These are phyloP conservation scores for Camptophora hylomeconis DNA, from an alignment of 2,329 filamentous ascomycete genomes.

Conservation along the genomic window DNA sequence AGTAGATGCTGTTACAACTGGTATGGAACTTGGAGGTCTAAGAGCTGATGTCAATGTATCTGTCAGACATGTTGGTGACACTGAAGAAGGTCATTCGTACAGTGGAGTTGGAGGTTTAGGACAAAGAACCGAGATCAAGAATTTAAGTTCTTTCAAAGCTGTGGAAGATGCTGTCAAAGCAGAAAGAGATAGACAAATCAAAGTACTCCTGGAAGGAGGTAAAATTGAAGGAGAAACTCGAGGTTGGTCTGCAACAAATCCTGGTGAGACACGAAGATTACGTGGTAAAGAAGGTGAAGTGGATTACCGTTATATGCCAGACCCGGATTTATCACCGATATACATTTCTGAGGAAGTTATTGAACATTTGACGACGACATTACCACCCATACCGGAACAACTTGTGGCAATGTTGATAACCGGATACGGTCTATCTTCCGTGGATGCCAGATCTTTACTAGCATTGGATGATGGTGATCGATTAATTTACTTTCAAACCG, in stretches of 20 bases:
- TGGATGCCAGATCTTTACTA: constrained; percentile 73
- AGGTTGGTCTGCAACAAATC: constrained; percentile 74
- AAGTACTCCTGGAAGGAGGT: constrained; percentile 61
- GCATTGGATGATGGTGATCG: constrained; percentile 65
- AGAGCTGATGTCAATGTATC: constrained; percentile 94
- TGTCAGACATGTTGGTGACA: constrained; percentile 48
- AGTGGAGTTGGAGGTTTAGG: constrained; percentile 53
- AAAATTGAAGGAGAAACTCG: constrained; percentile 73
- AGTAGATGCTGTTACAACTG: constrained; percentile 73
- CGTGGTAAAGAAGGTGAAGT: constrained; percentile 93
- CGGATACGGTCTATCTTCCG: constrained; percentile 56
- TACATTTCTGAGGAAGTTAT: constrained; percentile 61
- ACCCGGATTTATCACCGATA: constrained; percentile 76
- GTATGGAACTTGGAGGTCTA: constrained; percentile 86
- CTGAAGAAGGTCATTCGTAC: constrained; percentile 34
- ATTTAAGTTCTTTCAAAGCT: constrained; percentile 84
- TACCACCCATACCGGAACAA: constrained; percentile 62
- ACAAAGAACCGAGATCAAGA: constrained; percentile 93
- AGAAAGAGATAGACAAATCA: constrained; percentile 80
- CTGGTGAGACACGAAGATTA: constrained; percentile 62
- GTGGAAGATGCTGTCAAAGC: constrained; percentile 90
- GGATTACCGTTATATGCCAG: constrained; percentile 97
- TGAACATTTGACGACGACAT: constrained; percentile 43
- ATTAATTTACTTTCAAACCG: constrained; percentile 59
- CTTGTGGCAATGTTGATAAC: constrained; percentile 50